A percentile compares a stretch with the other conserved stretches of the same genome.
Evolutionary conservation across 2,329 filamentous ascomycete species (phyloP).

Genomic region (Knoxdaviesia capensis): DNA sequence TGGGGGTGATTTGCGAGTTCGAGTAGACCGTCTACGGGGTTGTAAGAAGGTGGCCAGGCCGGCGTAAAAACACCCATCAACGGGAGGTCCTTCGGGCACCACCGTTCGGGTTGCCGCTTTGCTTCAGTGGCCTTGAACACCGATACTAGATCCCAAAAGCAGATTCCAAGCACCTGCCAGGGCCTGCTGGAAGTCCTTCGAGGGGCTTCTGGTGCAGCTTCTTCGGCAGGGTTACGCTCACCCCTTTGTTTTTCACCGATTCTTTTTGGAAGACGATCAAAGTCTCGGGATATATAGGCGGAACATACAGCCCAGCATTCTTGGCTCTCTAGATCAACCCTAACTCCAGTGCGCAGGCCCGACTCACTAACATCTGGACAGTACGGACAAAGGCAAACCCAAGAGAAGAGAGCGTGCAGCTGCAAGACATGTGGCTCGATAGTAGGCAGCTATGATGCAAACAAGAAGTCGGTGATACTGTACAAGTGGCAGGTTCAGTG

Average conservation of each 20-base stretch:
- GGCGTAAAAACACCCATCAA: slow-evolving; percentile 13
- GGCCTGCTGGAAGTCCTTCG: no score
- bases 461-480: slow-evolving; percentile 23
- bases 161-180: slow-evolving; percentile 9
- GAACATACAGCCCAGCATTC: slow-evolving; percentile 15
- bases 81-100: no score
- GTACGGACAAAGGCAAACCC: no score
- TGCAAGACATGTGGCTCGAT: slow-evolving; percentile 25
- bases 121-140: slow-evolving; percentile 21
- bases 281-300: slow-evolving; percentile 27
- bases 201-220: no score
- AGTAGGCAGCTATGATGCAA: slow-evolving; percentile 26
- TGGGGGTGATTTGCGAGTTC: slow-evolving; percentile 1
- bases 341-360: no score
- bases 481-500: slow-evolving; percentile 38
- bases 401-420: no score
- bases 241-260: slow-evolving; percentile 17
- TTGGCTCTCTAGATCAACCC: no score
- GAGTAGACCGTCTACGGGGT: slow-evolving; percentile 10
- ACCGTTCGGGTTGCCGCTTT: no score
- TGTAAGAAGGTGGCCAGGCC: slow-evolving; percentile 44
- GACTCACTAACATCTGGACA: no score
- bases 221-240: no score
- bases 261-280: slow-evolving; percentile 25
- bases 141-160: slow-evolving; percentile 52